Percentiles rank a stretch among this genome's conserved stretches.
These are phyloP conservation scores for Dactylellina drechsleri DNA, from an alignment of 2,329 filamentous ascomycete species.

Conservation along the genomic window DNA sequence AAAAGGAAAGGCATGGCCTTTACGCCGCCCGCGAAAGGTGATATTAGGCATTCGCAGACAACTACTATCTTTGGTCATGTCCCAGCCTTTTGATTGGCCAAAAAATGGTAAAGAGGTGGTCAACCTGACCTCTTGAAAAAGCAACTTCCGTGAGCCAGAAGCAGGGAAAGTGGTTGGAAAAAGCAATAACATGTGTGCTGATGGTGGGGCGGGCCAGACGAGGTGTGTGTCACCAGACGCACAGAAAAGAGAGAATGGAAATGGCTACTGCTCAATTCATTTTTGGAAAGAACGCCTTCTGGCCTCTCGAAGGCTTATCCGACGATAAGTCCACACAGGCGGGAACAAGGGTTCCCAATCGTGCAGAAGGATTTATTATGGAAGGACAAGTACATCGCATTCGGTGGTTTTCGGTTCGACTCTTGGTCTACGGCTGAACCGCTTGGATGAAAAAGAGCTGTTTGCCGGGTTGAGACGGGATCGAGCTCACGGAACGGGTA, in stretches of 20 bases:
- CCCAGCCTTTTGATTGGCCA: conserved; percentile 38
- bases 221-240: conserved; percentile 55
- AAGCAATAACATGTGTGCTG: conserved; percentile 42
- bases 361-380: not conserved
- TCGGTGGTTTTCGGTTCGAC: conserved; percentile 40
- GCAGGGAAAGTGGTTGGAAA: conserved; percentile 39
- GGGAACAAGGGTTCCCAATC: conserved; percentile 22
- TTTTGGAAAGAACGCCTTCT: conserved; percentile 12
- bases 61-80: conserved; percentile 55
- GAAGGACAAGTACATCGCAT: conserved; percentile 17
- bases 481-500: conserved; percentile 46
- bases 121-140: conserved; percentile 36
- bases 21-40: conserved; percentile 54
- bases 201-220: conserved; percentile 54
- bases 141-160: conserved; percentile 25
- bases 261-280: conserved; percentile 16
- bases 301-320: conserved; percentile 22
- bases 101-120: conserved; percentile 29
- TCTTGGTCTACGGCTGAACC: conserved; percentile 30
- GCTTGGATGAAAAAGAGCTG: not conserved
- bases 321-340: conserved; percentile 17
- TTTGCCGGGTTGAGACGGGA: conserved; percentile 44
- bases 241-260: conserved; percentile 3
- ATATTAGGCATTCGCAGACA: conserved; percentile 55
- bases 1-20: conserved; percentile 43